These are phyloP conservation scores for Holtermanniella nyarrowii DNA, from an alignment of 768 basidiomycete species.

Conservation along the genomic window DNA sequence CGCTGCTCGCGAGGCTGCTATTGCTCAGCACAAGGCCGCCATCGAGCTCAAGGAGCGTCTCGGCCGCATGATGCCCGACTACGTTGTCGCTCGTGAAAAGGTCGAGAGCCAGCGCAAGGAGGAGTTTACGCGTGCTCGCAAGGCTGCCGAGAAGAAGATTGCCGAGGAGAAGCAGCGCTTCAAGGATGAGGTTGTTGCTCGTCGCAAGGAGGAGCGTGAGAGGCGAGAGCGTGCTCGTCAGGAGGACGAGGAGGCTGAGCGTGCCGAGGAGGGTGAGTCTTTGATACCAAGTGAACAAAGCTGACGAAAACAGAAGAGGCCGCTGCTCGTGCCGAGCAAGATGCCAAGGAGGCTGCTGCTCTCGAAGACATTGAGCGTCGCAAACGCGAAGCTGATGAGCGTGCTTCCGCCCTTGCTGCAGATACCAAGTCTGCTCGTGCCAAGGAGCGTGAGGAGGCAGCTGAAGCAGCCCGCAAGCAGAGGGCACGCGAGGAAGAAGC, in stretches of 20 bases:
- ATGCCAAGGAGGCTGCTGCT: constrained; percentile 43
- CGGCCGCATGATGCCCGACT: constrained; percentile 63
- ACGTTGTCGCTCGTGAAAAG: constrained; percentile 47
- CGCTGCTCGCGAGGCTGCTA: constrained; percentile 51
- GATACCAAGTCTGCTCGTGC: constrained; percentile 21
- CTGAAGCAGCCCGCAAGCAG: constrained; percentile 34
- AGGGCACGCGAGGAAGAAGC: constrained; percentile 42
- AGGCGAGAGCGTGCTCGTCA: constrained; percentile 44
- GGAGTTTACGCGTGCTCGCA: constrained; percentile 56
- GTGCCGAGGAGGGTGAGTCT: constrained; percentile 30
- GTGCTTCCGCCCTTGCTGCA: constrained; percentile 25
- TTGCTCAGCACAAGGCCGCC: constrained; percentile 54
- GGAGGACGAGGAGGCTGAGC: constrained; percentile 20
- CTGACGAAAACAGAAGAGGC: constrained; percentile 53
- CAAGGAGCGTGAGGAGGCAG: constrained; percentile 20
- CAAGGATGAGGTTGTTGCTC: constrained; percentile 50
- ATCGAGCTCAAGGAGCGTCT: constrained; percentile 67
- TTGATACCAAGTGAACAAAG: constrained; percentile 5
- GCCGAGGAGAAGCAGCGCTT: constrained; percentile 75
- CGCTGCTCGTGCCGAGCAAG: constrained; percentile 49
- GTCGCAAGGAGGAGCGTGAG: constrained; percentile 52
- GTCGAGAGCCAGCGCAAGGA: constrained; percentile 53
- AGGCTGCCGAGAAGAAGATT: constrained; percentile 56
- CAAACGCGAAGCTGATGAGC: constrained; percentile 24
- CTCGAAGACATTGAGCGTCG: constrained; percentile 26